Evolutionary conservation across 495 filamentous ascomycete genomes (phyloP), one percentile per base, ranked within the genome.

Genomic region (Apodospora peruviana): DNA sequence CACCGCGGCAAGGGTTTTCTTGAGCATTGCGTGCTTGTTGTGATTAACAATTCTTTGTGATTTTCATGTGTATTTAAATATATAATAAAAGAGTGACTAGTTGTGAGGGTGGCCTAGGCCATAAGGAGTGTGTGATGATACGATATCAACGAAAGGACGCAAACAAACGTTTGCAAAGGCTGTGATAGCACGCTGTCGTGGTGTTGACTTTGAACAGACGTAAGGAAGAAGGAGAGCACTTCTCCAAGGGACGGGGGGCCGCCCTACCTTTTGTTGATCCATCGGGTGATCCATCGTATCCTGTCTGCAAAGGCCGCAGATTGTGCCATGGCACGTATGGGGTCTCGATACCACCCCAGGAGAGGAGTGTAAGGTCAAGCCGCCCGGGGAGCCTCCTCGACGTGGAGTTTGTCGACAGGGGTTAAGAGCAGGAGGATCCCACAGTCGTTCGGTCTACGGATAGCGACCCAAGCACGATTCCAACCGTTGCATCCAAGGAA

Each of bases 91-190:
- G 58, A 59, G 56, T 47, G 53, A 42, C 36, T 49, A 24, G 25
- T n/a, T 20, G 24, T 40, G 34, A 43, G 43, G 17, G 24, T 55
- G 65, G 67, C 64, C 60, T 39, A 61, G 45, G 59, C 51, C 51
- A 45, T 59, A 59, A 64, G 50, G 59, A 70, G 55, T 47, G 66
- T 63, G 53, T 58, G 47, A 45, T 58, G 53, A 45, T 60, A 58
- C 49, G 40, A 51, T 40, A 52, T 57, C 56, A 59, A 71, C 45
- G 70, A 73, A 62, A 67, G 70, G 68, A 73, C 70, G 70, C 68
- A 73, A 68, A 71, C 70, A 62, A 58, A 60, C 39, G 66, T 64
- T 53, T 67, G 65, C 67, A 53, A 66, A 65, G 61, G 64, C 64
- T 60, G 51, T 21, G 55, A 65, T 51, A 56, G 46, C 57, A 62